phyloP scores from a whole-genome alignment of 1,139 yeast genomes.

The Sugiyamaella pinicola region DNA sequence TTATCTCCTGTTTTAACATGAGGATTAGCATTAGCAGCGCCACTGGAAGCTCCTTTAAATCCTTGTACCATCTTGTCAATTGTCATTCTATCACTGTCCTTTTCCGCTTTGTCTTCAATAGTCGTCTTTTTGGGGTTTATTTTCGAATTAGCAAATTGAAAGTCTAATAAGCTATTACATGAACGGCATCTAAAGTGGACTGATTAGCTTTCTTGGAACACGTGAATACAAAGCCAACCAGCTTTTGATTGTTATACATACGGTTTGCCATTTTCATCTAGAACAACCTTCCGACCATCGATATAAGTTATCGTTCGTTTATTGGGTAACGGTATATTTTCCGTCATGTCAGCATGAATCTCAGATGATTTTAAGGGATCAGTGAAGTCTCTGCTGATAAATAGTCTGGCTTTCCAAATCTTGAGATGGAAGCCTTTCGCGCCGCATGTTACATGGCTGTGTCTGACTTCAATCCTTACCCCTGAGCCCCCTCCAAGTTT shows the following conservation, averaged over 20 bases:
- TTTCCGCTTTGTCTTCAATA: neutral
- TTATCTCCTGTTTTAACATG: slow-evolving; percentile 16
- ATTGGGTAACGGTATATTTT: slow-evolving; percentile 7
- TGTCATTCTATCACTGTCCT: neutral
- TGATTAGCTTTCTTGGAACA: slow-evolving; percentile 10
- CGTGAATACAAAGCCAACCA: slow-evolving; percentile 1
- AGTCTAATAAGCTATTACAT: slow-evolving; percentile 77
- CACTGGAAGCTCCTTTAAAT: slow-evolving; percentile 22
- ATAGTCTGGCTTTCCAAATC: neutral
- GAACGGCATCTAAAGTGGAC: slow-evolving; percentile 63
- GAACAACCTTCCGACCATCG: slow-evolving; percentile 67
- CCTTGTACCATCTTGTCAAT: slow-evolving; percentile 4
- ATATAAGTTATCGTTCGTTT: slow-evolving; percentile 29
- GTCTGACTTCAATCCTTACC: too few species aligned
- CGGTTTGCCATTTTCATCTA: slow-evolving; percentile 91
- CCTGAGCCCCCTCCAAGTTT: too few species aligned
- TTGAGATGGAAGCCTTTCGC: neutral
- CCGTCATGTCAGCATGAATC: neutral
- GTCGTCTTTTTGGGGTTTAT: slow-evolving; percentile 22
- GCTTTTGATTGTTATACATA: slow-evolving; percentile 46
- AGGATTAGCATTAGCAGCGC: slow-evolving; percentile 29
- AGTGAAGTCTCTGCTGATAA: neutral
- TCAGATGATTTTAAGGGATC: neutral
- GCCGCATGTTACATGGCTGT: neutral
- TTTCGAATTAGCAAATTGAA: slow-evolving; percentile 54